phyloP scores from a whole-genome alignment of 768 basidiomycete genomes.

The Xerocomus brunneocitrinus region DNA sequence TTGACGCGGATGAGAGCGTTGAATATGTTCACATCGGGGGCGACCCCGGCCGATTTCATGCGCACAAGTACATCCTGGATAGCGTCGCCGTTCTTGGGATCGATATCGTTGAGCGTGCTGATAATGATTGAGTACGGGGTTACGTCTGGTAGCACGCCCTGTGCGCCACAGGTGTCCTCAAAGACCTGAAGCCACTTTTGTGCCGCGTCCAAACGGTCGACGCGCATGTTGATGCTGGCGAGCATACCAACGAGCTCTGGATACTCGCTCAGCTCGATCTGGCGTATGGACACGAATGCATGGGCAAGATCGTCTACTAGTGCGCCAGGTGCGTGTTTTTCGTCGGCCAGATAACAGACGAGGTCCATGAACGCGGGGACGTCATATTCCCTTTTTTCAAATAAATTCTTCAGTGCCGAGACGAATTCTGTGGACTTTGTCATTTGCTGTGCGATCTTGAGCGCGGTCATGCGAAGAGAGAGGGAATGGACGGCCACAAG shows the following conservation, averaged over 20 bases:
- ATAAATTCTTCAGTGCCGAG: slow-evolving; percentile 8
- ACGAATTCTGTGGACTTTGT: background rate
- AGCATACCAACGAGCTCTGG: slow-evolving; percentile 35
- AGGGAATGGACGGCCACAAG: slow-evolving; percentile 36
- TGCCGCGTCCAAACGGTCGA: slow-evolving; percentile 29
- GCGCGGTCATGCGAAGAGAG: slow-evolving; percentile 38
- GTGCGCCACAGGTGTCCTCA: slow-evolving; percentile 20
- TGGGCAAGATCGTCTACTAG: slow-evolving; percentile 22
- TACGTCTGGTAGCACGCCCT: slow-evolving; percentile 9
- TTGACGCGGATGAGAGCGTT: slow-evolving; percentile 46
- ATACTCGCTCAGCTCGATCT: slow-evolving; percentile 24
- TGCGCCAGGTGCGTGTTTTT: slow-evolving; percentile 9
- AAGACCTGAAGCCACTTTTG: slow-evolving; percentile 27
- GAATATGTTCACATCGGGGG: slow-evolving; percentile 40
- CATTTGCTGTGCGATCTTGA: slow-evolving; percentile 21
- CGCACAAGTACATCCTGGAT: slow-evolving; percentile 35
- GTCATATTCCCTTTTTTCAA: slow-evolving; percentile 16
- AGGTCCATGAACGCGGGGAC: slow-evolving; percentile 26
- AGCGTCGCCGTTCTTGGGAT: slow-evolving; percentile 26
- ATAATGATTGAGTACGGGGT: slow-evolving; percentile 40
- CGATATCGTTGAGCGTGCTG: slow-evolving; percentile 31
- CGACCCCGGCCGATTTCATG: slow-evolving; percentile 36
- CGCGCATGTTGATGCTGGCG: slow-evolving; percentile 34
- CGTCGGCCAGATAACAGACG: slow-evolving; percentile 16
- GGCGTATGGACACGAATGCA: slow-evolving; percentile 16